Evolutionary conservation across 345 rosid genomes (phyloP), one percentile per base, ranked within the genome.

Genomic region (Psidium friedrichsthalianum): DNA sequence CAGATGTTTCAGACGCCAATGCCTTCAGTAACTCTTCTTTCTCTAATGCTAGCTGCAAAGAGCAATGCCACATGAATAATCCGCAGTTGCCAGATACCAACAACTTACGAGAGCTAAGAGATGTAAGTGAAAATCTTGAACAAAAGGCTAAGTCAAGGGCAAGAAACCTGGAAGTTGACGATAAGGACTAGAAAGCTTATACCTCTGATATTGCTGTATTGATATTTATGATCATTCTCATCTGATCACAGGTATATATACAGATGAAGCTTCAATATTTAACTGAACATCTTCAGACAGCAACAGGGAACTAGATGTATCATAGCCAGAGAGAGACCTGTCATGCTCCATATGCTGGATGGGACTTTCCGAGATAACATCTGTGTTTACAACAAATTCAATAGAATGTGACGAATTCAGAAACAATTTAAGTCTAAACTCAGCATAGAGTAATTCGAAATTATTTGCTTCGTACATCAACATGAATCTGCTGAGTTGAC

Each of bases 11-110:
- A 74, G 98, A 92, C 27, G 94, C 93, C 89, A 98, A 87, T 64
- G 96, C 92, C 88, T 93, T 95, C 85, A 91, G 84, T 89, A 98
- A 89, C 87, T 96, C 99, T 86, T 98, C 98, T 87, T 95, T 95
- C 89, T 96, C 99, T 89, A 94, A 85, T 21, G 95, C 92, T 84
- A 96, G 92, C 99, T 97, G 92, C 88, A 92, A 86, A 69, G 85
- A 89, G 52, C 88, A 83, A 80, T 56, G 52, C 54, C 11, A 40
- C 51, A 74, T 22, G 9, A 86, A 61, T 56, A 53, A 6, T 18
- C 53, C 42, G 24, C 57, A 9, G 36, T 82, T 27, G 25, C 58
- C 82, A 82, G 69, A 82, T 40, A 52, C 44, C 81, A 42, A 44
- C 42, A 14, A 32, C 76, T 25, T 29, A 16, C 15, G 20, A 27